Conservation (phyloP, 169 alveolate genomes). For the Theileria sp. region DNA sequence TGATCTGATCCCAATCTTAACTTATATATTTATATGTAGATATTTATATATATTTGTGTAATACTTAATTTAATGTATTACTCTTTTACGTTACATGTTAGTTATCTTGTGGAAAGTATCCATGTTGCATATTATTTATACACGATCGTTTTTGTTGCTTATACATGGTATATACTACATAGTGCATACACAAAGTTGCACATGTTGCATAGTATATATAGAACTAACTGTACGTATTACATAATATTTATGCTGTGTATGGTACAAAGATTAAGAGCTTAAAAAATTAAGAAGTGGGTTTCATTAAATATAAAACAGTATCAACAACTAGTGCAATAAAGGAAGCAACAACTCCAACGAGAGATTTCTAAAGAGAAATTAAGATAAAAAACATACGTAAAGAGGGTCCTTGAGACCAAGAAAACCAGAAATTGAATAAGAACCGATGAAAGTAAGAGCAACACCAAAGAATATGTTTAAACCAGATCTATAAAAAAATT, state of each 20-base stretch:
- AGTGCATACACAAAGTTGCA: background rate
- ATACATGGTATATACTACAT: background rate
- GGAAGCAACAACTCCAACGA: conserved; percentile 32
- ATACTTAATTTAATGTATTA: too few species aligned
- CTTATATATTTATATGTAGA: too few species aligned
- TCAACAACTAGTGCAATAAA: conserved; percentile 54
- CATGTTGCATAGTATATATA: background rate
- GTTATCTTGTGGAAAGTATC: background rate
- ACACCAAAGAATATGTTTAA: conserved; percentile 57
- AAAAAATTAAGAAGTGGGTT: background rate
- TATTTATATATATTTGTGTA: too few species aligned
- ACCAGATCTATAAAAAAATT: conserved; percentile 34
- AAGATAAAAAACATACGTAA: conserved; percentile 10
- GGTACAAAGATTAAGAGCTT: conserved; percentile 17
- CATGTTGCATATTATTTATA: too few species aligned
- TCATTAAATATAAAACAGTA: conserved; percentile 42
- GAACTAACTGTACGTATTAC: too few species aligned
- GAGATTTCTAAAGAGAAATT: conserved; percentile 23
- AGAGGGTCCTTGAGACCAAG: conserved; percentile 48
- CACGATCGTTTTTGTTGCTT: too few species aligned
- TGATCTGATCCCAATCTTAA: conserved; percentile 51
- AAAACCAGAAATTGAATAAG: conserved; percentile 52
- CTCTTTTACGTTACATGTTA: background rate
- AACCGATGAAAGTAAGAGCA: conserved; percentile 60
- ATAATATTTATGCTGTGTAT: background rate